Evolutionary conservation across 1,284 basidiomycete species (phyloP).

Genomic region (Ustilago loliicola): DNA sequence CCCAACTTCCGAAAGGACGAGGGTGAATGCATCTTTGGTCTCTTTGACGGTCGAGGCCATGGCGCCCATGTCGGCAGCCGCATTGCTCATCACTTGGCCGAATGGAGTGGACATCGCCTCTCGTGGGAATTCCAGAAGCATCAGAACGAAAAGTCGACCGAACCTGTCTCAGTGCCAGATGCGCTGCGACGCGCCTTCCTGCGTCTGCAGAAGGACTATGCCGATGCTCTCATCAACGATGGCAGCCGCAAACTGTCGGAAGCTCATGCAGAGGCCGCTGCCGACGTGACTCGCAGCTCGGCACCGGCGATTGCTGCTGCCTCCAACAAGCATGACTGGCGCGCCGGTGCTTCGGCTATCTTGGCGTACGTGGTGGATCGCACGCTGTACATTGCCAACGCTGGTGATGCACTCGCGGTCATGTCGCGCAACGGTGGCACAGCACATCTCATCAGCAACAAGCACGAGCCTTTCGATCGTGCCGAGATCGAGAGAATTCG

Average conservation of each 20-base stretch:
- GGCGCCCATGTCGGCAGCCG: slow-evolving; percentile 73
- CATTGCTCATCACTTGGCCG: slow-evolving; percentile 73
- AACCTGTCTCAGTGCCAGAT: slow-evolving; percentile 53
- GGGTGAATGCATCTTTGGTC: slow-evolving; percentile 92
- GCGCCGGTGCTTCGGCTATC: slow-evolving; percentile 79
- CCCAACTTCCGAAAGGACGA: slow-evolving; percentile 83
- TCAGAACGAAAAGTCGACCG: slow-evolving; percentile 32
- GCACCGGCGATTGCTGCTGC: slow-evolving; percentile 54
- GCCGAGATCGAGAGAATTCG: slow-evolving; percentile 88
- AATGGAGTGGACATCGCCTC: slow-evolving; percentile 60
- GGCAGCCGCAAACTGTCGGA: slow-evolving; percentile 56
- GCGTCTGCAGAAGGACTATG: slow-evolving; percentile 65
- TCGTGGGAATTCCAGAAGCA: slow-evolving; percentile 60
- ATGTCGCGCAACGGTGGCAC: slow-evolving; percentile 83
- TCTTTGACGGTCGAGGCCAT: slow-evolving; percentile 81
- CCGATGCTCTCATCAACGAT: slow-evolving; percentile 64
- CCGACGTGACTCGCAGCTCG: slow-evolving; percentile 39
- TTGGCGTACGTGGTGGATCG: slow-evolving; percentile 86
- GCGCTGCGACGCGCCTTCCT: slow-evolving; percentile 67
- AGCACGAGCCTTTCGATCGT: slow-evolving; percentile 91
- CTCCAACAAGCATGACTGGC: slow-evolving; percentile 62
- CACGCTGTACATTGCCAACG: slow-evolving; percentile 90
- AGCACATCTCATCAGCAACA: slow-evolving; percentile 81
- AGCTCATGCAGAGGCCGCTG: slow-evolving; percentile 46
- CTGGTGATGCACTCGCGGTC: slow-evolving; percentile 89